Percentiles rank a stretch among this genome's conserved stretches.
These are phyloP conservation scores for Schizophyllum amplum DNA, from an alignment of 1,284 basidiomycete genomes.

Conservation along the genomic window DNA sequence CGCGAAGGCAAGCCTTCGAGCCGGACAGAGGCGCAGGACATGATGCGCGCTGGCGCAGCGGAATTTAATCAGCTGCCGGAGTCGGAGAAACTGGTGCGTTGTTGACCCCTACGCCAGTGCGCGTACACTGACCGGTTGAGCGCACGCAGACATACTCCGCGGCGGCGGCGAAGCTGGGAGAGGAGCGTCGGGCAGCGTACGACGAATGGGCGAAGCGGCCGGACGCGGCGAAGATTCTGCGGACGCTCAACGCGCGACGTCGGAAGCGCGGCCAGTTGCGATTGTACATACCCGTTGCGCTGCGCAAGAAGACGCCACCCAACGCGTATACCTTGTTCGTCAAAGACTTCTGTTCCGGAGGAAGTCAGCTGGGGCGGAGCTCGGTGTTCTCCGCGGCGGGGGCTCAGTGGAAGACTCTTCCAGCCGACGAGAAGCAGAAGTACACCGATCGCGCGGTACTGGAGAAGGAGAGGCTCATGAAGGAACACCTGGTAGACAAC, in stretches of 20 bases:
- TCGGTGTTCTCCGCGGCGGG: not conserved
- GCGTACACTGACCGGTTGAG: not conserved
- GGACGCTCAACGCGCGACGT: not conserved
- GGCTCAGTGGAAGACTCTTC: conserved; percentile 32
- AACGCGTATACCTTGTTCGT: not conserved
- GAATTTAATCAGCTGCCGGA: not conserved
- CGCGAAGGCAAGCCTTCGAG: not conserved
- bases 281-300: not conserved
- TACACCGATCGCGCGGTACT: conserved; percentile 71
- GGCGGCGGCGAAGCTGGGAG: not conserved
- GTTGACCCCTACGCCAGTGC: not conserved
- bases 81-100: not conserved
- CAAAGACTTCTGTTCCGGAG: not conserved
- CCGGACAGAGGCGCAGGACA: not conserved
- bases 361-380: not conserved
- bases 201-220: not conserved
- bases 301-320: not conserved
- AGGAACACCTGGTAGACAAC: too few relatives aligned
- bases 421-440: conserved; percentile 56
- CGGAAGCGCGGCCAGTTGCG: not conserved
- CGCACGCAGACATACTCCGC: not conserved
- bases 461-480: conserved; percentile 67
- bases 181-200: not conserved
- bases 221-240: not conserved
- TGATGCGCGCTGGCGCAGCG: not conserved